These are phyloP conservation scores for Penicillium flavigenum DNA, from an alignment of 495 filamentous ascomycete genomes.

Conservation along the genomic window DNA sequence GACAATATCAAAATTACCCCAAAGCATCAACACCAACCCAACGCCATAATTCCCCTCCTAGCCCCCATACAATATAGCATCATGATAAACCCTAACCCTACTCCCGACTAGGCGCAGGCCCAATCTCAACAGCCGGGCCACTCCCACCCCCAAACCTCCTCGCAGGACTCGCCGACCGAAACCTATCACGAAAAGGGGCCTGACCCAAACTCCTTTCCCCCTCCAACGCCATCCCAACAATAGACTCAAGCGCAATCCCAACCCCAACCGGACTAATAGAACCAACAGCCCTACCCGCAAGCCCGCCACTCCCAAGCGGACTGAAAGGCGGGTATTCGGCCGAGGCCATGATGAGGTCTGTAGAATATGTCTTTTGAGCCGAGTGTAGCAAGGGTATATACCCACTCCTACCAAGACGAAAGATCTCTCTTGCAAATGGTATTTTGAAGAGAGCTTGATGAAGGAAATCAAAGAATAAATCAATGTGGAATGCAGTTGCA, in stretches of 20 bases:
- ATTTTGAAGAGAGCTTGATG: neutral
- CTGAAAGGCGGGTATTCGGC: slow-evolving; percentile 27
- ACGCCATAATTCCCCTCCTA: neutral
- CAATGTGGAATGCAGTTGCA: neutral
- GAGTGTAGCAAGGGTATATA: neutral
- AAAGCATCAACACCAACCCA: neutral
- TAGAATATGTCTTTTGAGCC: neutral
- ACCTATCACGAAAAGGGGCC: neutral
- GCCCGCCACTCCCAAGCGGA: neutral
- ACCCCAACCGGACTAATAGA: neutral
- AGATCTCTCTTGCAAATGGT: neutral
- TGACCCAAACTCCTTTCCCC: neutral
- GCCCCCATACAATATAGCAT: neutral
- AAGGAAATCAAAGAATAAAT: neutral
- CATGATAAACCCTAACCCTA: neutral
- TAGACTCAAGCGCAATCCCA: neutral
- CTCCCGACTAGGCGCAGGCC: slow-evolving; percentile 1
- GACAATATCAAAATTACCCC: neutral
- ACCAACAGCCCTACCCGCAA: slow-evolving; percentile 1
- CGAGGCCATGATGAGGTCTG: neutral
- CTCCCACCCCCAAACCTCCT: neutral
- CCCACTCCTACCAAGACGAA: neutral
- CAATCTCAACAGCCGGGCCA: slow-evolving; percentile 11
- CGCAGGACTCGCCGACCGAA: neutral
- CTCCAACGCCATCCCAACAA: slow-evolving; percentile 1